These are phyloP conservation scores for Saccharomycopsis capsularis DNA, from an alignment of 805 yeast species.

Conservation along the genomic window DNA sequence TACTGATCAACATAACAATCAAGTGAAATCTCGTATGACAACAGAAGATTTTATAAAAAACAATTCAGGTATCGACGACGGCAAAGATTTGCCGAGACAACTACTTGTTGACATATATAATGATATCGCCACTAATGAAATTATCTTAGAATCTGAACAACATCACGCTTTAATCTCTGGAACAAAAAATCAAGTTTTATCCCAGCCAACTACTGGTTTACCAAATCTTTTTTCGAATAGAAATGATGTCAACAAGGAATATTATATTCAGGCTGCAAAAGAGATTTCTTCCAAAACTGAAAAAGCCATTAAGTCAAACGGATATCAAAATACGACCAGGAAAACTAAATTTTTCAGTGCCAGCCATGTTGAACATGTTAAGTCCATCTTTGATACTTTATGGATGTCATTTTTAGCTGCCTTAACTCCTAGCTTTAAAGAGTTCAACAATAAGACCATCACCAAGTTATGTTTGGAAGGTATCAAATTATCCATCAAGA, in stretches of 20 bases:
- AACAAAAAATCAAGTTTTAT: constrained; percentile 34
- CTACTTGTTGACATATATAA: constrained; percentile 60
- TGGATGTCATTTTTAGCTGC: constrained; percentile 99
- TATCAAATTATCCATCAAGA: constrained; percentile 69
- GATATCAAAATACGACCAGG: constrained; percentile 29
- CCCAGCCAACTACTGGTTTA: constrained; percentile 38
- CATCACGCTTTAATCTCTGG: constrained; percentile 82
- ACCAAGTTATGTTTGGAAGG: constrained; percentile 76
- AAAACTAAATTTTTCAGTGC: constrained; percentile 49
- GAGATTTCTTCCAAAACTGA: constrained; percentile 90
- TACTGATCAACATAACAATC: constrained; percentile 89
- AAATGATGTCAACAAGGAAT: constrained; percentile 63
- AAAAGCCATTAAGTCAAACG: constrained; percentile 62
- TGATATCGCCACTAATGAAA: constrained; percentile 80
- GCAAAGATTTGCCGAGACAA: constrained; percentile 72
- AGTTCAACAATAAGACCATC: constrained; percentile 68
- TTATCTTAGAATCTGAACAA: constrained; percentile 87
- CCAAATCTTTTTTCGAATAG: constrained; percentile 58
- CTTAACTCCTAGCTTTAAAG: constrained; percentile 87
- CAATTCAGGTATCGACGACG: constrained; percentile 90
- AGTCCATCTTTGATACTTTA: constrained; percentile 83
- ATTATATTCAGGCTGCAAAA: constrained; percentile 85
- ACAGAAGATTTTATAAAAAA: constrained; percentile 78
- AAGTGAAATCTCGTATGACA: constrained; percentile 82
- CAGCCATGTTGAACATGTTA: constrained; percentile 81